These are phyloP conservation scores for Carex myosuroides DNA, from an alignment of 176 grass and related monocot genomes.

Conservation along the genomic window DNA sequence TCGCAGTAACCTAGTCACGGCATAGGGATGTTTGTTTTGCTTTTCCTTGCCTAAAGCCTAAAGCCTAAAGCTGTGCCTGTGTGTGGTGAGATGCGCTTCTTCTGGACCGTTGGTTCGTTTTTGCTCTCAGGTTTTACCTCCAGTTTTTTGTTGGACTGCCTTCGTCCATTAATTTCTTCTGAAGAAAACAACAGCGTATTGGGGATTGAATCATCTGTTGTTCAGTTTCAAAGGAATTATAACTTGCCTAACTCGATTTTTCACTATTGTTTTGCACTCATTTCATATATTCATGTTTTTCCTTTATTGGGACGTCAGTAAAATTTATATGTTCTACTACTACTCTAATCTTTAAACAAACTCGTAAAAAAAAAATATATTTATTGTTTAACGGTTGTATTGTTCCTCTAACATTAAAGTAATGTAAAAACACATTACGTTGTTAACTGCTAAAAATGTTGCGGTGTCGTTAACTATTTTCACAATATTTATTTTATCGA, in stretches of 20 bases:
- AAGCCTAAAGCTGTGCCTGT: background rate
- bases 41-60: background rate
- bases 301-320: background rate
- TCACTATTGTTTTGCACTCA: too few relatives aligned
- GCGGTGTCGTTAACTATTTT: too few relatives aligned
- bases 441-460: too few relatives aligned
- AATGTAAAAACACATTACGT: too few relatives aligned
- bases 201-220: too few relatives aligned
- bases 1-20: slow-evolving; percentile 9
- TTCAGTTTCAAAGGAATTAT: background rate
- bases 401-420: too few relatives aligned
- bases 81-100: background rate
- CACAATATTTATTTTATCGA: too few relatives aligned
- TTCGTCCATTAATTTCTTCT: background rate
- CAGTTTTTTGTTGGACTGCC: background rate
- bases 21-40: slow-evolving; percentile 1
- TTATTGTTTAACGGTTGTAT: too few relatives aligned
- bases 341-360: too few relatives aligned
- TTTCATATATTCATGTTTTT: background rate
- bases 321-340: too few relatives aligned
- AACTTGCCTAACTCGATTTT: too few relatives aligned
- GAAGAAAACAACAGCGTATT: background rate
- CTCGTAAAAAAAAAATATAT: too few relatives aligned
- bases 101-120: background rate
- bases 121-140: background rate